Evolutionary conservation across 2,329 filamentous ascomycete species (phyloP).

Genomic region (Grosmannia huntii): DNA sequence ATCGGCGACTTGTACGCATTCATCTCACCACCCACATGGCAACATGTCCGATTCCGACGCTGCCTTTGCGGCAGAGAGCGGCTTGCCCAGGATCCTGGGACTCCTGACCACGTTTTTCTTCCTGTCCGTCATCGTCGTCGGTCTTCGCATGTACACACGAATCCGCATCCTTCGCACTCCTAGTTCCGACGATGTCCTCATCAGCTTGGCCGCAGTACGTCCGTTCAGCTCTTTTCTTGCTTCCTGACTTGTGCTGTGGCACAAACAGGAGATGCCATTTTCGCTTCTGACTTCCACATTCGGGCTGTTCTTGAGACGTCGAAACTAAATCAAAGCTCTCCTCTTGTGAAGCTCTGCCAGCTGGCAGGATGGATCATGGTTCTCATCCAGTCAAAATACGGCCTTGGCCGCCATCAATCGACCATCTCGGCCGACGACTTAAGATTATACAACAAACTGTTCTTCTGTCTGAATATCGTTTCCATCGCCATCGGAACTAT

Average conservation of each 20-base stretch:
- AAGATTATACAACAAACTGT: slow-evolving; percentile 24
- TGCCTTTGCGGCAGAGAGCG: slow-evolving; percentile 16
- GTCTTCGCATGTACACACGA: slow-evolving; percentile 3
- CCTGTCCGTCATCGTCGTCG: neutral
- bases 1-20: neutral
- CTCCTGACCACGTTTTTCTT: slow-evolving; percentile 6
- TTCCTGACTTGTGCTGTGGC: neutral
- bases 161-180: neutral
- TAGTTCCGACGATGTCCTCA: slow-evolving; percentile 4
- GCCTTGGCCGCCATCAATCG: slow-evolving; percentile 31
- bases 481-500: slow-evolving; percentile 19
- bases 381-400: slow-evolving; percentile 27
- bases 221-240: neutral
- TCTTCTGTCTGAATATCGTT: slow-evolving; percentile 32
- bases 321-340: neutral
- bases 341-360: slow-evolving; percentile 16
- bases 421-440: slow-evolving; percentile 22
- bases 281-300: too few species aligned
- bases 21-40: neutral
- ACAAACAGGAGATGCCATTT: neutral
- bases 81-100: slow-evolving; percentile 14
- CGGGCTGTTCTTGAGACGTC: neutral
- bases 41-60: neutral
- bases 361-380: slow-evolving; percentile 22
- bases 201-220: neutral